A percentile compares a stretch with the other conserved stretches of the same genome.
Conservation (phyloP, 441 rosid species). For the Capsella rubella region DNA sequence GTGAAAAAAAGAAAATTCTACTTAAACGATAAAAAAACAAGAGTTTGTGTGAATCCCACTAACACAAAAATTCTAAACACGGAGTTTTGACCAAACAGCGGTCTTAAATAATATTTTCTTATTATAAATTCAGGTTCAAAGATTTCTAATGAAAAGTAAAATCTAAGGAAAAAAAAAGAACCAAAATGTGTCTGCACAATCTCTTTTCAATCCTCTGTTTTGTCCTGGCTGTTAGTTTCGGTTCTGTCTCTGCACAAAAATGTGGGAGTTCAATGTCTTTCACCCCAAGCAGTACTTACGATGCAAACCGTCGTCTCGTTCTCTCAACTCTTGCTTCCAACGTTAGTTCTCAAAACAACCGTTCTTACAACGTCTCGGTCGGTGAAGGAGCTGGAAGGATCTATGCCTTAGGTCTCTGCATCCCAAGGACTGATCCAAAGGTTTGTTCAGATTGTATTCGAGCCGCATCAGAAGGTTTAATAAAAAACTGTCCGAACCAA, state of each 20-base stretch:
- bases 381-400: constrained; percentile 42
- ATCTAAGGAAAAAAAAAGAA: background rate
- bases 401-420: constrained; percentile 45
- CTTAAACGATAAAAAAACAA: no score
- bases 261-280: constrained; percentile 24
- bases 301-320: constrained; percentile 36
- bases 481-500: constrained; percentile 33
- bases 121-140: background rate
- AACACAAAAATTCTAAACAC: background rate
- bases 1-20: no score
- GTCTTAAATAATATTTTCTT: background rate
- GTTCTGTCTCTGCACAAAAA: constrained; percentile 14
- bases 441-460: constrained; percentile 40
- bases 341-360: constrained; percentile 27
- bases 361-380: constrained; percentile 27
- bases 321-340: constrained; percentile 44
- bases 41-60: no score
- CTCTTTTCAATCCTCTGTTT: constrained; percentile 11
- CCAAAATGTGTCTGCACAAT: background rate
- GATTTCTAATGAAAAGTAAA: background rate
- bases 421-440: constrained; percentile 32
- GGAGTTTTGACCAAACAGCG: constrained; percentile 13
- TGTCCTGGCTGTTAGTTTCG: background rate
- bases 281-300: constrained; percentile 22
- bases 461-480: background rate